These are phyloP conservation scores for Cicer arietinum DNA, from an alignment of 306 rosid species.

Conservation along the genomic window DNA sequence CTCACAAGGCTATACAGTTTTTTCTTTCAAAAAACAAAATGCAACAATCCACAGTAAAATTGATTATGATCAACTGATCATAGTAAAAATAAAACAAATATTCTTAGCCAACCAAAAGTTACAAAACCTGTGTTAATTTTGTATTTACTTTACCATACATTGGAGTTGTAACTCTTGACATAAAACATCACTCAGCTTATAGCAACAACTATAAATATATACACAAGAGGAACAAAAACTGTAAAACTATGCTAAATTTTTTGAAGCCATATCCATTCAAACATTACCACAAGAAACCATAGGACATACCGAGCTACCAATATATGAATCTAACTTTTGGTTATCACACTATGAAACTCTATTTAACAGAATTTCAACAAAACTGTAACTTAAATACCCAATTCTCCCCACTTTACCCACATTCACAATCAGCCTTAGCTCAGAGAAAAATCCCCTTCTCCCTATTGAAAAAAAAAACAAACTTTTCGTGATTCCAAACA, in stretches of 20 bases:
- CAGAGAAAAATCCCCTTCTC: slow-evolving; percentile 35
- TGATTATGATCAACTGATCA: slow-evolving; percentile 20
- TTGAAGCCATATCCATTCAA: slow-evolving; percentile 21
- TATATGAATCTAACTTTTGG: slow-evolving; percentile 39
- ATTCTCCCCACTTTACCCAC: slow-evolving; percentile 35
- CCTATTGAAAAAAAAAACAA: neutral
- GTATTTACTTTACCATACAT: slow-evolving; percentile 24
- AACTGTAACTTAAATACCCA: slow-evolving; percentile 27
- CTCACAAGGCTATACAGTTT: slow-evolving; percentile 10
- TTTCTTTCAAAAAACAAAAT: neutral
- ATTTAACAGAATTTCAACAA: slow-evolving; percentile 25
- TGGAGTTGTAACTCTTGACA: slow-evolving; percentile 26
- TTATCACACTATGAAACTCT: slow-evolving; percentile 39
- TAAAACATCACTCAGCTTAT: slow-evolving; percentile 29
- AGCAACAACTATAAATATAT: slow-evolving; percentile 29
- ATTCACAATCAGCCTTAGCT: slow-evolving; percentile 39
- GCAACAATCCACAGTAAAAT: neutral
- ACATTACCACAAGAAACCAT: slow-evolving; percentile 38
- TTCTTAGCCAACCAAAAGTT: slow-evolving; percentile 14
- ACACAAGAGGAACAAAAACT: slow-evolving; percentile 30
- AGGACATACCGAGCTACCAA: slow-evolving; percentile 21
- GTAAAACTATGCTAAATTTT: slow-evolving; percentile 7
- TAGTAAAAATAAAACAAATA: neutral
- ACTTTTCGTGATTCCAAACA: slow-evolving; percentile 42
- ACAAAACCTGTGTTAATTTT: slow-evolving; percentile 3